phyloP scores from a whole-genome alignment of 225 moss, liverwort and hornwort genomes.

The Neckera pumila region DNA sequence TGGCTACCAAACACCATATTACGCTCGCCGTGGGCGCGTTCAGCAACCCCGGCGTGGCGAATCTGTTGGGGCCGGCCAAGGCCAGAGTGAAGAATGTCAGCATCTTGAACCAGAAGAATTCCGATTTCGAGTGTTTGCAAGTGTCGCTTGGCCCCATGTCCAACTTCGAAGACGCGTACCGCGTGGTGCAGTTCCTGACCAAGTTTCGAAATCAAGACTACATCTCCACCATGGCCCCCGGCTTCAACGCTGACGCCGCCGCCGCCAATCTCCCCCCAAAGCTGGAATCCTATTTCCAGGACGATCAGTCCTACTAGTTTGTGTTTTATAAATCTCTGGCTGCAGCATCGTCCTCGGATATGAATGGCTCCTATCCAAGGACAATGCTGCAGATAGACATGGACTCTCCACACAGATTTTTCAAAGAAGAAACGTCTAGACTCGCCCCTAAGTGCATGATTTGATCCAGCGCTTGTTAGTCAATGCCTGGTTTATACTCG shows the following conservation, averaged over 20 bases:
- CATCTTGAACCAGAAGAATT: slow-evolving; percentile 21
- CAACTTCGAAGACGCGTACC: slow-evolving; percentile 71
- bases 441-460: neutral
- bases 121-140: slow-evolving; percentile 29
- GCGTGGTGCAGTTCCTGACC: slow-evolving; percentile 56
- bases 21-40: slow-evolving; percentile 49
- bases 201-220: slow-evolving; percentile 63
- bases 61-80: slow-evolving; percentile 26
- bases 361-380: neutral
- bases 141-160: slow-evolving; percentile 73
- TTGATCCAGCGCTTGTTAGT: neutral
- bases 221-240: slow-evolving; percentile 19
- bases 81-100: slow-evolving; percentile 18
- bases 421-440: neutral
- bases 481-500: neutral
- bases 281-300: neutral
- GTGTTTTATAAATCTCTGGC: neutral
- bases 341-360: neutral
- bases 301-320: neutral
- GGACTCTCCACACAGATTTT: neutral
- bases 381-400: neutral
- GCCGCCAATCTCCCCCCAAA: neutral
- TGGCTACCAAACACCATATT: slow-evolving; percentile 67
- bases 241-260: neutral
- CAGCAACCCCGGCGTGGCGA: slow-evolving; percentile 51